phyloP scores from a whole-genome alignment of 164 flowering plant species.

The Aristolochia fimbriata region DNA sequence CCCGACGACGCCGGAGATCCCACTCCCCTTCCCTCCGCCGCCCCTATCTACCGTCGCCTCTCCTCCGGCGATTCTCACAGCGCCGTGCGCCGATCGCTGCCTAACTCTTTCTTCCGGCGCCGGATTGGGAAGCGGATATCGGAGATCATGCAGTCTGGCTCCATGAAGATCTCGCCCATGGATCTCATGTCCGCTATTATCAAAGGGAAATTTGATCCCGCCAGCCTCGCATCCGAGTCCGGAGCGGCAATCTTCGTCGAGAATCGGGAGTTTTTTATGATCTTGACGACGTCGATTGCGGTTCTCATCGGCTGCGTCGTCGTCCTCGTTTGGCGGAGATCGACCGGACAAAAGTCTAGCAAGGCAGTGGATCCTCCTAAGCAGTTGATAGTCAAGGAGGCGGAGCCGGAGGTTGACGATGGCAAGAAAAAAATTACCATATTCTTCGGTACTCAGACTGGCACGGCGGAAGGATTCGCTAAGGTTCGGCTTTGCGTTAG shows the following conservation, averaged over 20 bases:
- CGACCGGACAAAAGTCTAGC: constrained; percentile 19
- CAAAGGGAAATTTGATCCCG: constrained; percentile 35
- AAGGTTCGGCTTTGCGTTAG: background rate
- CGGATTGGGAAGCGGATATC: background rate
- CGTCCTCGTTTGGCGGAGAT: constrained; percentile 54
- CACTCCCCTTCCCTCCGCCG: background rate
- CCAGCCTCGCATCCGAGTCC: constrained; percentile 19
- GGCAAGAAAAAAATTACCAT: constrained; percentile 79
- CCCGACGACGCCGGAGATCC: background rate
- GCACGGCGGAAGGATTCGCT: constrained; percentile 97
- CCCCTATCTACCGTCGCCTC: background rate
- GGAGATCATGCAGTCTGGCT: constrained; percentile 5
- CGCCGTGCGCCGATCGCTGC: background rate
- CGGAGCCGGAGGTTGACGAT: constrained; percentile 51
- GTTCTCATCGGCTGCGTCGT: constrained; percentile 62
- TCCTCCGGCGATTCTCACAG: background rate
- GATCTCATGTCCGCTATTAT: constrained; percentile 60
- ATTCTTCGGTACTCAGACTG: constrained; percentile 94
- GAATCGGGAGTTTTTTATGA: constrained; percentile 53
- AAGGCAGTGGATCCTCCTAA: constrained; percentile 21
- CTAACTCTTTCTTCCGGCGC: background rate
- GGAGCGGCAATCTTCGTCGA: constrained; percentile 32
- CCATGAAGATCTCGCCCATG: constrained; percentile 34
- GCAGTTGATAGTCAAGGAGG: constrained; percentile 31
- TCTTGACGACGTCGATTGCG: constrained; percentile 68